Conservation (phyloP, 148 eudicot species). For the Rhododendron kiyosumense region DNA sequence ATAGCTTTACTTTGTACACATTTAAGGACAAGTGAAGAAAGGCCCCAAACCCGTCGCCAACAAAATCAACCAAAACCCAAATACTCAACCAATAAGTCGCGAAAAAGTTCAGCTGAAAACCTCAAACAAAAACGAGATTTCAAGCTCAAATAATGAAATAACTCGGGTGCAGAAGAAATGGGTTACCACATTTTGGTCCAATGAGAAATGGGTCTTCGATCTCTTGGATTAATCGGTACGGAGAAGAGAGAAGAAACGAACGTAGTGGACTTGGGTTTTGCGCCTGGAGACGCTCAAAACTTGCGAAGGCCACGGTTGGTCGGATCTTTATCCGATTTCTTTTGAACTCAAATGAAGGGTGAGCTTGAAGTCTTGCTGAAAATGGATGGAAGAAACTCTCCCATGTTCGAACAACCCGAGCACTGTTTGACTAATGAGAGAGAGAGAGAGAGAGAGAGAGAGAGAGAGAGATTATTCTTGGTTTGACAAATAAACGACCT, state of each 20-base stretch:
- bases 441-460: no score
- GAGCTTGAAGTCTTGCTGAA: not conserved
- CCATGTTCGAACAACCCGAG: not conserved
- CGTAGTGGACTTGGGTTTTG: not conserved
- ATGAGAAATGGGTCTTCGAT: slow-evolving; percentile 15
- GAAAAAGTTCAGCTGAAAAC: not conserved
- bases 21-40: not conserved
- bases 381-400: not conserved
- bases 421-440: not conserved
- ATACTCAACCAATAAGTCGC: not conserved
- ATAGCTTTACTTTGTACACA: not conserved
- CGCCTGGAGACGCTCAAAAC: not conserved
- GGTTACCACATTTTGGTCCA: slow-evolving; percentile 19
- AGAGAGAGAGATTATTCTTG: no score
- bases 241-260: not conserved
- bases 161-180: slow-evolving; percentile 1
- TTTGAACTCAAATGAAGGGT: not conserved
- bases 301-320: not conserved
- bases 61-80: slow-evolving; percentile 3
- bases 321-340: not conserved
- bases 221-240: slow-evolving; percentile 3
- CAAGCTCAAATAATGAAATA: not conserved
- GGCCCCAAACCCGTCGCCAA: not conserved
- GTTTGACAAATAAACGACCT: no score
- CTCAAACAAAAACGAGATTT: not conserved